Percentiles rank a stretch among this genome's conserved stretches.
Conservation (phyloP, 768 basidiomycete genomes). For the Phallus indusiatus region DNA sequence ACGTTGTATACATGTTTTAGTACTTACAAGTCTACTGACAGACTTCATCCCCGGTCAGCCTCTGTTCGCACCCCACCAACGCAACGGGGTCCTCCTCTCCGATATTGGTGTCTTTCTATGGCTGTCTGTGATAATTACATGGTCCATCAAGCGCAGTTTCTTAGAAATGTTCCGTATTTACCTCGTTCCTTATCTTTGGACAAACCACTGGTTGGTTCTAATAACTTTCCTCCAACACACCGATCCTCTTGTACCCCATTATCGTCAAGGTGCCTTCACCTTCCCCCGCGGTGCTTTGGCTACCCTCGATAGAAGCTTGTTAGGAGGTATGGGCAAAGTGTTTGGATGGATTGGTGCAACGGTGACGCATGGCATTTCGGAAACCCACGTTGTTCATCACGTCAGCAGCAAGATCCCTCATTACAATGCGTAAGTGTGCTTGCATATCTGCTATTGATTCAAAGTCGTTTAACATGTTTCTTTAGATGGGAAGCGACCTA, state of each 20-base stretch:
- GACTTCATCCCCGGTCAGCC: slow-evolving; percentile 71
- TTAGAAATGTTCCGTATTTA: slow-evolving; percentile 69
- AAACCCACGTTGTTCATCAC: slow-evolving; percentile 91
- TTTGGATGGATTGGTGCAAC: slow-evolving; percentile 81
- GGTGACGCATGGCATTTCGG: slow-evolving; percentile 86
- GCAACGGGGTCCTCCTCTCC: slow-evolving; percentile 65
- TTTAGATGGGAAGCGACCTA: slow-evolving; percentile 80
- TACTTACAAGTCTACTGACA: slow-evolving; percentile 15
- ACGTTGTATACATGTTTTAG: not conserved
- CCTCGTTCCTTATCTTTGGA: slow-evolving; percentile 84
- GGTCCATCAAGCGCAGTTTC: slow-evolving; percentile 57
- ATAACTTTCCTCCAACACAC: slow-evolving; percentile 99
- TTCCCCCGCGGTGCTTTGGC: slow-evolving; percentile 90
- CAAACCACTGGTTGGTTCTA: slow-evolving; percentile 90
- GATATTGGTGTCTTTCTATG: slow-evolving; percentile 75
- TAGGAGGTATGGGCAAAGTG: slow-evolving; percentile 68
- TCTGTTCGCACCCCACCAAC: slow-evolving; percentile 83
- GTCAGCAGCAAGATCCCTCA: slow-evolving; percentile 94
- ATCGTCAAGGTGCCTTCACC: slow-evolving; percentile 80
- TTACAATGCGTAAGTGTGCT: slow-evolving; percentile 58
- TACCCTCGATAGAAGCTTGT: slow-evolving; percentile 77
- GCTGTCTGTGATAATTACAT: slow-evolving; percentile 47
- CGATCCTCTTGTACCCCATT: slow-evolving; percentile 90
- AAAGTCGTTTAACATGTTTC: slow-evolving; percentile 3
- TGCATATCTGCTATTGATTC: not conserved